A percentile compares a stretch with the other conserved stretches of the same genome.
phyloP scores from a whole-genome alignment of 805 yeast genomes.

The Sugiyamaella boreocaroliniensis region DNA sequence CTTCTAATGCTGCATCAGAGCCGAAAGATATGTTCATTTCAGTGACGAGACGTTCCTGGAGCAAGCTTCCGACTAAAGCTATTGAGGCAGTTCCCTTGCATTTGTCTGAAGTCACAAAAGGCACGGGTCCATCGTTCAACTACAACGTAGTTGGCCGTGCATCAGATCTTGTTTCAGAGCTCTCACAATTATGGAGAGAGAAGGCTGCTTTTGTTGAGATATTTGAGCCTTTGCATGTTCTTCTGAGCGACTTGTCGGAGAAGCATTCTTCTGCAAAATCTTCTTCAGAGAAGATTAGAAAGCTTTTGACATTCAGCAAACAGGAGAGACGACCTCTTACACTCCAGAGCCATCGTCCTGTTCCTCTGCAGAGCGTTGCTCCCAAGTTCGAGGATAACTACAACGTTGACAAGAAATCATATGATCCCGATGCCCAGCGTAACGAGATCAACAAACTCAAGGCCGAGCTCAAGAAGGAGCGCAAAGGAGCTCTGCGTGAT shows the following conservation, averaged over 20 bases:
- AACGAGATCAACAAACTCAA: constrained; percentile 78
- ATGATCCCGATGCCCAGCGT: constrained; percentile 74
- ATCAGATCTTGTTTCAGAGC: background rate
- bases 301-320: constrained; percentile 41
- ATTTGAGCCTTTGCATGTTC: constrained; percentile 38
- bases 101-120: background rate
- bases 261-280: background rate
- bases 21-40: background rate
- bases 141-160: background rate
- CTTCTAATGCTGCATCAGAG: background rate
- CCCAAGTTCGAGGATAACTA: constrained; percentile 95
- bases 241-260: constrained; percentile 33
- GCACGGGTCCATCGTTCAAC: background rate
- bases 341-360: constrained; percentile 75
- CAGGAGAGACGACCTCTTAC: constrained; percentile 61
- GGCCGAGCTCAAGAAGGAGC: constrained; percentile 84
- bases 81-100: background rate
- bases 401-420: constrained; percentile 90
- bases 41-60: background rate
- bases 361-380: constrained; percentile 75
- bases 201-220: constrained; percentile 57
- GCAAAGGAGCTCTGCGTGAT: constrained; percentile 81
- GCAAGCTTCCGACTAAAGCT: background rate
- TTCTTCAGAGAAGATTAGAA: constrained; percentile 38
- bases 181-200: constrained; percentile 49